phyloP scores from a whole-genome alignment of 345 rosid species.

The Brassica cretica region DNA sequence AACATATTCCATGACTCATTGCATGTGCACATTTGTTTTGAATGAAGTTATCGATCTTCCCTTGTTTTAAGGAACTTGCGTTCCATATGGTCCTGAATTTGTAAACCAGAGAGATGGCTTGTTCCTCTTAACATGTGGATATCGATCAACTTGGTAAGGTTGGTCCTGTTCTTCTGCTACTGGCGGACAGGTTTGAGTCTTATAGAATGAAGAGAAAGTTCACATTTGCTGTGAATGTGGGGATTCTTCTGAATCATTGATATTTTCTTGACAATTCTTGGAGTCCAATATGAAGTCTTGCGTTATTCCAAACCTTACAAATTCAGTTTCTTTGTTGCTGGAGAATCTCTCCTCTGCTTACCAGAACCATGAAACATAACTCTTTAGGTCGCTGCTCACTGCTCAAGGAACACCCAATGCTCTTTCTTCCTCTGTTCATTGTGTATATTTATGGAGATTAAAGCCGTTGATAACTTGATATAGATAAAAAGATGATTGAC shows the following conservation, averaged over 20 bases:
- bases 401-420: too few species aligned
- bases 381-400: too few species aligned
- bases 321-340: neutral
- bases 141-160: neutral
- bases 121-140: neutral
- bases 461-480: too few species aligned
- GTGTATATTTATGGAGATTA: too few species aligned
- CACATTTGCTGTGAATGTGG: neutral
- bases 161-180: neutral
- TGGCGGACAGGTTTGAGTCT: neutral
- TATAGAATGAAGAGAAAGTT: neutral
- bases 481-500: too few species aligned
- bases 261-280: neutral
- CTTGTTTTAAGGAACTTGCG: slow-evolving; percentile 1
- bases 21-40: slow-evolving; percentile 14
- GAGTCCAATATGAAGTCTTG: neutral
- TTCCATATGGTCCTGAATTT: neutral
- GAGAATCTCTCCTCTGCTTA: neutral
- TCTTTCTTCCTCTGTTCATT: too few species aligned
- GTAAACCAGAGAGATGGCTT: slow-evolving; percentile 2
- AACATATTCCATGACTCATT: slow-evolving; percentile 12
- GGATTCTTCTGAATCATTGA: neutral
- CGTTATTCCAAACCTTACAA: neutral
- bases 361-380: too few species aligned
- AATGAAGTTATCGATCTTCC: slow-evolving; percentile 14